phyloP scores from a whole-genome alignment of 139 green algal species.

The Spirogloea muscicola region DNA sequence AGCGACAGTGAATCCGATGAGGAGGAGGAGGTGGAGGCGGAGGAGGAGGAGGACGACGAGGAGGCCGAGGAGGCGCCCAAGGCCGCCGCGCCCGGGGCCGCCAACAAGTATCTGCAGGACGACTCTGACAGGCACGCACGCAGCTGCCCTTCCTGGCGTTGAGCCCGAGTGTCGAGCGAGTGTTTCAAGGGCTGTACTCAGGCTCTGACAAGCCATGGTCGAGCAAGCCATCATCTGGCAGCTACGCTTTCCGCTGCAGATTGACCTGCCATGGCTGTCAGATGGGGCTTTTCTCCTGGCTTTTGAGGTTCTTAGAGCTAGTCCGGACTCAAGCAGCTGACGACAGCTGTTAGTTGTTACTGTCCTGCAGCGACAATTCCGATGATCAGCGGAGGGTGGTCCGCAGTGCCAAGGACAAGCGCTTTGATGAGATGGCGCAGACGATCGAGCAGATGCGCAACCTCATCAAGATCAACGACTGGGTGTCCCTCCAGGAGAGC shows the following conservation, averaged over 20 bases:
- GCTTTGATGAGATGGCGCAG: conserved; percentile 73
- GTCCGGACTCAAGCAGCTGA: too few relatives aligned
- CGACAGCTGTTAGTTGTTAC: too few relatives aligned
- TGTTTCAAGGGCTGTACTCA: neutral
- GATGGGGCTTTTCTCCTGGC: too few relatives aligned
- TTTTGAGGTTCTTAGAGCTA: too few relatives aligned
- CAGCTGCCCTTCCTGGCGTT: neutral
- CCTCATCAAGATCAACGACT: conserved; percentile 99
- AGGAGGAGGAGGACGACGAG: conserved; percentile 37
- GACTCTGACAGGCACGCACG: conserved; percentile 72
- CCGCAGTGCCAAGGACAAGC: conserved; percentile 78
- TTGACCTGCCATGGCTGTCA: neutral
- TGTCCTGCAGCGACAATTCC: conserved; percentile 21
- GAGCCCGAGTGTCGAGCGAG: neutral
- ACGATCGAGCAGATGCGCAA: conserved; percentile 77
- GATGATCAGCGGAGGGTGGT: conserved; percentile 66
- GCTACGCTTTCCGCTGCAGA: neutral
- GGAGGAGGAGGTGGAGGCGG: conserved; percentile 18
- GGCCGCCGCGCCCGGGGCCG: neutral
- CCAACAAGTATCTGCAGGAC: conserved; percentile 37
- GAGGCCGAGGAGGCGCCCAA: conserved; percentile 36
- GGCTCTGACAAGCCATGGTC: neutral
- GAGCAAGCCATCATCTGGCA: neutral
- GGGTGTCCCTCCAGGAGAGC: conserved; percentile 77
- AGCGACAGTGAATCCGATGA: conserved; percentile 40